Evolutionary conservation across 1,139 yeast species (phyloP).

Genomic region (Meyerozyma elateridarum): DNA sequence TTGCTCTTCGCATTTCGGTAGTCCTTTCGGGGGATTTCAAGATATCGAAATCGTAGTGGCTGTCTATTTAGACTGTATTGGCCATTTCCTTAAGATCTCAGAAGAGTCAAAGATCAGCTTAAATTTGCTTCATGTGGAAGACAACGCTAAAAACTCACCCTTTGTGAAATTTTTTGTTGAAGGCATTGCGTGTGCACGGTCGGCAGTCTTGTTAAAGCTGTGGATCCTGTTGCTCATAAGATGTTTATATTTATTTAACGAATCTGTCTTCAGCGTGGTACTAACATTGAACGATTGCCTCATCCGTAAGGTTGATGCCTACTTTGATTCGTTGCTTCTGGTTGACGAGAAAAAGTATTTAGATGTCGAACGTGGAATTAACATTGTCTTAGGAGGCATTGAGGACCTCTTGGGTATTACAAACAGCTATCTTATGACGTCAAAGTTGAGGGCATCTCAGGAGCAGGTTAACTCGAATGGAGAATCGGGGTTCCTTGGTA

Average conservation of each 20-base stretch:
- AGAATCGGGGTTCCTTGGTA: constrained; percentile 61
- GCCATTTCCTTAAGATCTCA: constrained; percentile 28
- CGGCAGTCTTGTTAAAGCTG: constrained; percentile 39
- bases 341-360: constrained; percentile 11
- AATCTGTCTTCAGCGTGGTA: constrained; percentile 48
- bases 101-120: constrained; percentile 26
- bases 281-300: constrained; percentile 47
- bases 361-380: constrained; percentile 44
- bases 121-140: constrained; percentile 29
- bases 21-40: constrained; percentile 11
- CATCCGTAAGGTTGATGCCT: constrained; percentile 38
- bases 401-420: constrained; percentile 59
- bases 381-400: constrained; percentile 56
- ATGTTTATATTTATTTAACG: constrained; percentile 44
- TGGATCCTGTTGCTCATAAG: constrained; percentile 45
- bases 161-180: constrained; percentile 32
- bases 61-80: constrained; percentile 27
- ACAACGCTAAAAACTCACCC: constrained; percentile 26
- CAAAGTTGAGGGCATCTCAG: constrained; percentile 21
- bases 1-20: constrained; percentile 21
- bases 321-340: constrained; percentile 24
- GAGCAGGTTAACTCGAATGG: constrained; percentile 13
- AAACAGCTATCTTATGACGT: constrained; percentile 50
- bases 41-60: constrained; percentile 28
- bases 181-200: constrained; percentile 33